phyloP scores from a whole-genome alignment of 2,329 filamentous ascomycete species.

The Fusarium globosum region DNA sequence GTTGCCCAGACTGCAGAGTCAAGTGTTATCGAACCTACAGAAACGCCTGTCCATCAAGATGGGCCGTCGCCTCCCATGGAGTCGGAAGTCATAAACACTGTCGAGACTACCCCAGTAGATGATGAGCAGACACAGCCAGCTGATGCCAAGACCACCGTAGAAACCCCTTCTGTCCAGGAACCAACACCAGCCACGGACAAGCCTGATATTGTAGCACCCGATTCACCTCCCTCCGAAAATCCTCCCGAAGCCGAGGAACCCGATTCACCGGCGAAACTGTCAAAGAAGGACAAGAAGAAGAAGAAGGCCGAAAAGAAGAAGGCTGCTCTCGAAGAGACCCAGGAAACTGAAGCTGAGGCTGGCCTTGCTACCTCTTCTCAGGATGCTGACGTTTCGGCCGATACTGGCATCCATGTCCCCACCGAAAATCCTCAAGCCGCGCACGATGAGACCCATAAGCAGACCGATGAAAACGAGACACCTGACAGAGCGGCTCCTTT shows the following conservation, averaged over 20 bases:
- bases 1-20: constrained; percentile 6
- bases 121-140: constrained; percentile 41
- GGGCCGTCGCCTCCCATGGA: constrained; percentile 16
- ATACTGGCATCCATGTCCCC: constrained; percentile 19
- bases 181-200: constrained; percentile 23
- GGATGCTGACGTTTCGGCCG: constrained; percentile 18
- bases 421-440: constrained; percentile 17
- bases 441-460: constrained; percentile 26
- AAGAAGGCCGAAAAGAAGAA: constrained; percentile 48
- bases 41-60: constrained; percentile 12
- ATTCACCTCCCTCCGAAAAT: constrained; percentile 29
- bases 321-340: constrained; percentile 35
- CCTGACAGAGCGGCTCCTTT: not conserved
- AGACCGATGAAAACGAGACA: constrained; percentile 31
- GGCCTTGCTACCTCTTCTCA: constrained; percentile 26
- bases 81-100: constrained; percentile 24
- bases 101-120: constrained; percentile 31
- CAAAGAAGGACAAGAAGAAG: constrained; percentile 52
- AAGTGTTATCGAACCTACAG: constrained; percentile 5
- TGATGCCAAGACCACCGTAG: constrained; percentile 42
- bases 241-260: constrained; percentile 32
- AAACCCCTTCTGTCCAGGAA: constrained; percentile 36
- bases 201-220: constrained; percentile 14
- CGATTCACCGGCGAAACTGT: constrained; percentile 42
- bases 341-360: constrained; percentile 33